Conservation (phyloP, 2,329 filamentous ascomycete genomes). For the Fusarium phyllophilum region DNA sequence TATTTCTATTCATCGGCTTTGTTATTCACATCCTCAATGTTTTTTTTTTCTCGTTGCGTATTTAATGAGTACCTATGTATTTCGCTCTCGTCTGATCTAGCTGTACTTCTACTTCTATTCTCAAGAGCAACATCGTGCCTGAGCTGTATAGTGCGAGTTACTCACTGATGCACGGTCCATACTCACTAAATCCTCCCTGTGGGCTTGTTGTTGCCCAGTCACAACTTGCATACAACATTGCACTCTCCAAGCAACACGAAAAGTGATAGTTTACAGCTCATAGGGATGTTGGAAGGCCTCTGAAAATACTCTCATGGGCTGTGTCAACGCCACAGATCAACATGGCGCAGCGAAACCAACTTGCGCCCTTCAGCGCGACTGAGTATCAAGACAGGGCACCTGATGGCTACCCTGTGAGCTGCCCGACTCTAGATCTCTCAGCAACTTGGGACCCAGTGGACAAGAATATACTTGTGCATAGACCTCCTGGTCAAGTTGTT, state of each 20-base stretch:
- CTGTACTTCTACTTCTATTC: neutral
- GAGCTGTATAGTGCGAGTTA: neutral
- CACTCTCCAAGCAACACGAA: neutral
- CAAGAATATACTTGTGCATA: conserved; percentile 78
- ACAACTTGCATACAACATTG: conserved; percentile 21
- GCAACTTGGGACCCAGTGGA: conserved; percentile 74
- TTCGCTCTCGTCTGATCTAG: too few species aligned
- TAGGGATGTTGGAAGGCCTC: neutral
- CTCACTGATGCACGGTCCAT: neutral
- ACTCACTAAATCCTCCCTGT: neutral
- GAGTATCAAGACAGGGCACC: conserved; percentile 65
- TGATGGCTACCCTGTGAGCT: conserved; percentile 73
- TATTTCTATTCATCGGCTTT: neutral
- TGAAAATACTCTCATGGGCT: neutral
- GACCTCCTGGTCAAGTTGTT: conserved; percentile 77
- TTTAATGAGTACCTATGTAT: neutral
- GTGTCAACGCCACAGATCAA: conserved; percentile 1
- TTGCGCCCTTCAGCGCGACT: conserved; percentile 66
- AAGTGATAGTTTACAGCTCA: neutral
- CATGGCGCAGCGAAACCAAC: conserved; percentile 48
- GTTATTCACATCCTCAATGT: neutral
- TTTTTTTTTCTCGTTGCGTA: neutral
- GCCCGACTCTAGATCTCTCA: conserved; percentile 86
- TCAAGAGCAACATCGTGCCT: neutral
- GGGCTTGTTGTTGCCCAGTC: neutral